These are phyloP conservation scores for Chrysoporthe cubensis DNA, from an alignment of 2,329 filamentous ascomycete species.

Conservation along the genomic window DNA sequence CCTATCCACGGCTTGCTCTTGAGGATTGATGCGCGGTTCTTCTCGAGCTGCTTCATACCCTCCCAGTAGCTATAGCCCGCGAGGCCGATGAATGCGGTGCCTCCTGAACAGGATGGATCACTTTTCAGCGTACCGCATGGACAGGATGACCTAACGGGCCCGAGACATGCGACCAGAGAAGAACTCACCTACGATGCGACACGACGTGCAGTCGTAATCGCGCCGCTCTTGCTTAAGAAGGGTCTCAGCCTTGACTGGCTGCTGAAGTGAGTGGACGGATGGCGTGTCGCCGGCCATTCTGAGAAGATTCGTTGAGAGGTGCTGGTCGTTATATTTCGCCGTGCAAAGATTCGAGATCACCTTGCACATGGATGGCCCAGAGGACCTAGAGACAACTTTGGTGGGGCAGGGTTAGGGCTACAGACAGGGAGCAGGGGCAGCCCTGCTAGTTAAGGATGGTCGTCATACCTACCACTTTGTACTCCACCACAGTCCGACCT, in stretches of 20 bases:
- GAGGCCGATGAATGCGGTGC: constrained; percentile 74
- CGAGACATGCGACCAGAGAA: neutral
- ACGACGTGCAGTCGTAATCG: constrained; percentile 70
- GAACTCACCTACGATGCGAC: constrained; percentile 69
- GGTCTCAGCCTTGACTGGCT: constrained; percentile 64
- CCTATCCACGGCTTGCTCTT: constrained; percentile 72
- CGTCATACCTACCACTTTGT: neutral
- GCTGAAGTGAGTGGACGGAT: constrained; percentile 58
- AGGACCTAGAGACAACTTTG: neutral
- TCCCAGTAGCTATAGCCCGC: constrained; percentile 78
- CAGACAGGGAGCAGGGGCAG: neutral
- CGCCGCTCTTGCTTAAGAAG: constrained; percentile 57
- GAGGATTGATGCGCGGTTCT: constrained; percentile 67
- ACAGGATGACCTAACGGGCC: neutral
- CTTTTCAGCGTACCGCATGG: neutral
- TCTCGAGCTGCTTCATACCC: constrained; percentile 71
- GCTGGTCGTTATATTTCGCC: neutral
- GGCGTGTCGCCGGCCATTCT: constrained; percentile 53
- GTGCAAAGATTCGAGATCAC: neutral
- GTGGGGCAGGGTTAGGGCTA: neutral
- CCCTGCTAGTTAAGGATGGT: neutral
- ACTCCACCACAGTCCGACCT: neutral
- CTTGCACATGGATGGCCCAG: neutral
- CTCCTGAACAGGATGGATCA: constrained; percentile 53
- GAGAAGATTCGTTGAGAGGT: neutral